Percentiles rank a stretch among this genome's conserved stretches.
Conservation (phyloP, 768 basidiomycete genomes). For the Panaeolus papilionaceus region DNA sequence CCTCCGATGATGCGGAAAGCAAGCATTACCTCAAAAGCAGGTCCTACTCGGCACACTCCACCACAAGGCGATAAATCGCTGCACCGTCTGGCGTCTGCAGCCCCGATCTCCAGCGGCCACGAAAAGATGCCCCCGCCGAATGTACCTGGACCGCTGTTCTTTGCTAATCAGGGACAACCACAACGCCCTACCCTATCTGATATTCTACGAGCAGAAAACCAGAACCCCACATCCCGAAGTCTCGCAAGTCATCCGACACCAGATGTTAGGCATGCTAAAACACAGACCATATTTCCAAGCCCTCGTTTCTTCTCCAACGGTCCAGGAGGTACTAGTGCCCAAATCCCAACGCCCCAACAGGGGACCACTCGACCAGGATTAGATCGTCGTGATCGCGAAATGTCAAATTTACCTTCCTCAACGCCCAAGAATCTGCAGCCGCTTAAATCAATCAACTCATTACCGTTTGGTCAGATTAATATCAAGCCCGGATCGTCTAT, state of each 20-base stretch:
- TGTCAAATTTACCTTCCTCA: neutral
- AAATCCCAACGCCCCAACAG: neutral
- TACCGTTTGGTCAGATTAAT: neutral
- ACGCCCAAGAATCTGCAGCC: neutral
- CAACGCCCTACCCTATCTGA: neutral
- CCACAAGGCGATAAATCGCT: neutral
- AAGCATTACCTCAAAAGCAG: neutral
- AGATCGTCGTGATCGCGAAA: neutral
- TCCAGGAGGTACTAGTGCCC: neutral
- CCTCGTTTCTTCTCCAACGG: neutral
- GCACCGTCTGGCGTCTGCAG: neutral
- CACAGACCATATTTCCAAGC: neutral
- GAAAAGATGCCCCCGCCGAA: neutral
- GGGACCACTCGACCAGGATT: neutral
- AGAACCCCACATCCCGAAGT: neutral
- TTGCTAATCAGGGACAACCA: neutral
- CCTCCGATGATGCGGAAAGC: neutral
- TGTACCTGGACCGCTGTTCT: neutral
- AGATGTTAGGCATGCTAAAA: neutral
- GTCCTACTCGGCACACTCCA: neutral
- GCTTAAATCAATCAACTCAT: neutral
- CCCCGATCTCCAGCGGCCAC: neutral
- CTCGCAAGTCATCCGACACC: neutral
- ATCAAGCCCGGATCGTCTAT: neutral
- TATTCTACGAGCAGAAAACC: neutral